These are phyloP conservation scores for Backusella sp. DNA, from an alignment of 192 early-diverging fungal genomes.

Conservation along the genomic window DNA sequence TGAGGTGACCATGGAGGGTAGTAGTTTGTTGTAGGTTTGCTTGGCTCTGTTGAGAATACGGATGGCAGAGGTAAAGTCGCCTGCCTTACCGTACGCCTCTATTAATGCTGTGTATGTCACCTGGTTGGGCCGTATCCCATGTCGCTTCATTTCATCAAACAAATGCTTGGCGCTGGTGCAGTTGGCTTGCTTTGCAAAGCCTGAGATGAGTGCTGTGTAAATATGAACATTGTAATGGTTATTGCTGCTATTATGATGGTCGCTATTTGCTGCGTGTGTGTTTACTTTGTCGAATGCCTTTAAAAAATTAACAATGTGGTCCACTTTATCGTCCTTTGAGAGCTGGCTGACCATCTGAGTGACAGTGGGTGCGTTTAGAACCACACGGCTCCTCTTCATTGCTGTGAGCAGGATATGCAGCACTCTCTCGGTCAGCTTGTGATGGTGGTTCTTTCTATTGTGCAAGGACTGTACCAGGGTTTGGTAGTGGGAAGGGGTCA, in stretches of 20 bases:
- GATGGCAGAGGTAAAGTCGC: constrained; percentile 9
- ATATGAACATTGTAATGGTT: constrained; percentile 22
- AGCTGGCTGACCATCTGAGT: background rate
- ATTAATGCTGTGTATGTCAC: constrained; percentile 23
- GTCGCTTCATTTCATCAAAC: constrained; percentile 26
- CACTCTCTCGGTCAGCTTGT: background rate
- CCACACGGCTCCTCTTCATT: background rate
- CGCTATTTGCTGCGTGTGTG: background rate
- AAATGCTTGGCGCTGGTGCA: constrained; percentile 14
- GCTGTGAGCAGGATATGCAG: background rate
- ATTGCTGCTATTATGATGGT: background rate
- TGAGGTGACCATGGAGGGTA: constrained; percentile 14
- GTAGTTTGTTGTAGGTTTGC: background rate
- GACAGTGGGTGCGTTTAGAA: constrained; percentile 10
- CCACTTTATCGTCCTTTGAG: background rate
- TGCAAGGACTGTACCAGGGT: constrained; percentile 9
- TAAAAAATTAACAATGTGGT: constrained; percentile 8
- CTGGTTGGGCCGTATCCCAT: constrained; percentile 13
- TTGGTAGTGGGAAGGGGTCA: constrained; percentile 12
- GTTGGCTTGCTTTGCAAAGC: constrained; percentile 21
- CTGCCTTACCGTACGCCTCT: constrained; percentile 25
- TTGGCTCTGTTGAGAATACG: constrained; percentile 7
- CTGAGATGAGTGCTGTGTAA: constrained; percentile 32
- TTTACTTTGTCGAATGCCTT: background rate
- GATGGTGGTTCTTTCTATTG: background rate